Conservation (phyloP, 2,329 filamentous ascomycete species). For the Hymenoscyphus linearis region DNA sequence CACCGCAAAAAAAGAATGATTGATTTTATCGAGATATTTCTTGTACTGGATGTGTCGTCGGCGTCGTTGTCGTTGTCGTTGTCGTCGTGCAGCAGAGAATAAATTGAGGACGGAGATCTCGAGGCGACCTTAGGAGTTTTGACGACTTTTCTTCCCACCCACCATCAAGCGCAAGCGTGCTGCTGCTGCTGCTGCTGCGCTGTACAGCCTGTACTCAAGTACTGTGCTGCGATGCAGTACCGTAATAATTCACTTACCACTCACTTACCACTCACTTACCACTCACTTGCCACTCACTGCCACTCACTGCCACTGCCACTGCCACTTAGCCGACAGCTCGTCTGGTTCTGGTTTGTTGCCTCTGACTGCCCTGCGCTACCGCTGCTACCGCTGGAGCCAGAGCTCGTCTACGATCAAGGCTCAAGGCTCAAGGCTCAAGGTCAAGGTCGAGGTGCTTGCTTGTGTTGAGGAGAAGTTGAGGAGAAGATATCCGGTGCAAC, state of each 20-base stretch:
- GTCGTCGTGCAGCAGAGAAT: background rate
- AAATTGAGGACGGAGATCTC: background rate
- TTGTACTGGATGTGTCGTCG: background rate
- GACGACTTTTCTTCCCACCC: too few relatives aligned
- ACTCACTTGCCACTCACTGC: too few relatives aligned
- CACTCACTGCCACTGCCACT: too few relatives aligned
- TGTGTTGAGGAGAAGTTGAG: background rate
- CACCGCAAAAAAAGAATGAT: too few relatives aligned
- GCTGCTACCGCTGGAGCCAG: background rate
- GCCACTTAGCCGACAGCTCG: too few relatives aligned
- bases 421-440: background rate
- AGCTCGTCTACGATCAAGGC: background rate
- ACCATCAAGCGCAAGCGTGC: too few relatives aligned
- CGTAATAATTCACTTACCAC: too few relatives aligned
- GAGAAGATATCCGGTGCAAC: background rate
- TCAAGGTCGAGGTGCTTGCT: background rate
- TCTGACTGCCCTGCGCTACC: background rate
- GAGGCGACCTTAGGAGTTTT: background rate
- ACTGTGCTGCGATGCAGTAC: too few relatives aligned
- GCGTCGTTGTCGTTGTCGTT: background rate
- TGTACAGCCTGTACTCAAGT: too few relatives aligned
- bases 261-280: too few relatives aligned
- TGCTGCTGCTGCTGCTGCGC: background rate
- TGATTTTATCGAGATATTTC: too few relatives aligned
- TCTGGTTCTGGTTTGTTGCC: too few relatives aligned